Base-by-base conservation (phyloP, 2,329 filamentous ascomycete genomes). In the Diaporthe aspalathi region DNA sequence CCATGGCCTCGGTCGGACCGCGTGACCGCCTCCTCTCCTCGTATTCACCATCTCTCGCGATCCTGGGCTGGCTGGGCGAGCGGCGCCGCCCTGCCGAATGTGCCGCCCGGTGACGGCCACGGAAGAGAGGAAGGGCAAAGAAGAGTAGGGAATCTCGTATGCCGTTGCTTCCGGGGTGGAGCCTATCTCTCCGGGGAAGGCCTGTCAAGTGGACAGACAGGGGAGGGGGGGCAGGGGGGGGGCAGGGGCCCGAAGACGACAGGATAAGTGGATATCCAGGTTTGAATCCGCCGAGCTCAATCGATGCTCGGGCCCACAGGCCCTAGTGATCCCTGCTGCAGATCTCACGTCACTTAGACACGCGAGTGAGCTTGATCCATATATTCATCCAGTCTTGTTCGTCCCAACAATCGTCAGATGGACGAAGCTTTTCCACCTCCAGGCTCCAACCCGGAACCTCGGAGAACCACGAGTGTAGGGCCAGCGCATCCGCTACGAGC, bases 81-180 rank as follows among this genome's bases (percentile, higher is more conserved):
- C 54, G 27, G 9, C 22, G 16, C 47, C 54, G 20, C 32, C n/a
- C 17, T 32, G 43, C 43, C 60, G 60, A 49, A 63, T 1, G n/a
- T 63, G 43, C 60, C 60, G 60, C n/a, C 60, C 29, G 60, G 60
- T 35, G 43, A 35, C 20, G n/a, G 29, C 32, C 20, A 22, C 38
- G 29, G 24, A 27, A n/a, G n/a, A n/a, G n/a, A 29, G 38, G 40
- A 32, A 20, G 27, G 50, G 14, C 16, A 11, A 22, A 49, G 43
- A 47, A 32, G 0, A 20, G n/a, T 32, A 4, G 32, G 32, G n/a
- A n/a, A n/a, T 24, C 35, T 50, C 29, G 45, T 38, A 45, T 50
- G 45, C 60, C 60, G 60, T 50, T 50, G 60, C 43, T 65, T 45
- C 60, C 60, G 45, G n/a, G 60, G 60, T 50, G 60, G 60, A 65